Evolutionary conservation across 2,329 filamentous ascomycete species (phyloP).

Genomic region (Fusarium sp.): DNA sequence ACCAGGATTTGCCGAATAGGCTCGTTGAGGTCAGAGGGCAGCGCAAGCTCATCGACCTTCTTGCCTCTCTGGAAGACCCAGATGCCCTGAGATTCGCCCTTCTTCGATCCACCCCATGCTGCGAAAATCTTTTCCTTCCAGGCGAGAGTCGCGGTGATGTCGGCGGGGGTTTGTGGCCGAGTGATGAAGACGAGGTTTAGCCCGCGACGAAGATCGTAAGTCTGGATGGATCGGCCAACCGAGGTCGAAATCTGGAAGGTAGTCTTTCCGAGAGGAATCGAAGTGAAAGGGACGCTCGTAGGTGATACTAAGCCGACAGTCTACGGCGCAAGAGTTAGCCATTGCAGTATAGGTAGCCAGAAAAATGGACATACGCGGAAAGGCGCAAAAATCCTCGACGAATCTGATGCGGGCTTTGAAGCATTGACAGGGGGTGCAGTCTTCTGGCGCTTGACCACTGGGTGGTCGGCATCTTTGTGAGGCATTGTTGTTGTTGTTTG

Average conservation of each 20-base stretch:
- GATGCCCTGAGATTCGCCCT: slow-evolving; percentile 72
- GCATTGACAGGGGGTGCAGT: slow-evolving; percentile 53
- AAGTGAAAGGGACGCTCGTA: slow-evolving; percentile 89
- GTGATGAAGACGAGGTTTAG: slow-evolving; percentile 95
- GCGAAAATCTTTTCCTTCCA: slow-evolving; percentile 90
- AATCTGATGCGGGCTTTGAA: slow-evolving; percentile 58
- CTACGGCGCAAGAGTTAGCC: slow-evolving; percentile 59
- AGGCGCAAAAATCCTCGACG: slow-evolving; percentile 90
- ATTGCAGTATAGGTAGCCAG: background rate
- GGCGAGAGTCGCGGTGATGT: slow-evolving; percentile 87
- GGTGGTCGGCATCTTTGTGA: slow-evolving; percentile 70
- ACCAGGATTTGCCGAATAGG: slow-evolving; percentile 82
- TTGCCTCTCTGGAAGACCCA: slow-evolving; percentile 96
- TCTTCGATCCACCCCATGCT: slow-evolving; percentile 80
- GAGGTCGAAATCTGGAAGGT: slow-evolving; percentile 98
- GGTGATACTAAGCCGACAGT: slow-evolving; percentile 95
- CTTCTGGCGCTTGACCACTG: slow-evolving; percentile 83
- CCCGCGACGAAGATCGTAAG: slow-evolving; percentile 91
- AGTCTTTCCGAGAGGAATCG: slow-evolving; percentile 88
- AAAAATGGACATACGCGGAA: slow-evolving; percentile 76
- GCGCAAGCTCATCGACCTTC: slow-evolving; percentile 80
- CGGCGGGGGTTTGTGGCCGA: slow-evolving; percentile 85
- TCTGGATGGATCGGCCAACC: slow-evolving; percentile 89
- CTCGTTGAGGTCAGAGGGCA: slow-evolving; percentile 74
- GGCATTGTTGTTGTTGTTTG: slow-evolving; percentile 60